Evolutionary conservation across 2,329 filamentous ascomycete genomes (phyloP), one percentile per base, ranked within the genome.

Genomic region (Aspergillus arachidicola): DNA sequence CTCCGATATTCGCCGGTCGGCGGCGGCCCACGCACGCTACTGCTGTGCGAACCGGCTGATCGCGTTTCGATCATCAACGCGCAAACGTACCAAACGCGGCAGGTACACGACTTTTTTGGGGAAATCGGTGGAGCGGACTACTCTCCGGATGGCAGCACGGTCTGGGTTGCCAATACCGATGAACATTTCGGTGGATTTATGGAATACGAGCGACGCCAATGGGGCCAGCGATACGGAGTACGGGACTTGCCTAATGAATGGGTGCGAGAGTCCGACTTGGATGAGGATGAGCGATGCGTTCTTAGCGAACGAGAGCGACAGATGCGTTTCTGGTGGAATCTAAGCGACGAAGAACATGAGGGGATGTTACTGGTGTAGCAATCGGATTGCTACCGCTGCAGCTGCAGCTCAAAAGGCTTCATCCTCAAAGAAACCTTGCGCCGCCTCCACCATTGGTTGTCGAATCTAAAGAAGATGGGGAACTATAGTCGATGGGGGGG

Each of bases 61-160:
- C 77, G 80, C 10, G 76, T 82, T n/a, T 71, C 75, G 6, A 71
- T 82, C n/a, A 74, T 82, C 59, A 78, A 81, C 59, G 80, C 80
- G 6, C 78, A 79, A 64, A 76, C 77, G 7, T 82, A 76, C 64
- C 72, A 76, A 32, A 74, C 73, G 0, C 75, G 79, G 9, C 80
- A 82, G 63, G 76, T 79, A 5, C 76, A 81, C 45, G 79, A 82
- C 64, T 82, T 82, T 70, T 82, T 82, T 23, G 80, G 80, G 5
- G 80, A 82, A 58, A 77, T 82, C 32, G 79, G 76, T 6, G 80
- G 80, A 2, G 78, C 79, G 0, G 78, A 79, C 61, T 81, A 76
- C 59, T 72, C 75, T 26, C 78, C 78, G 1, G 79, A 81, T 60
- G 80, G 80, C 6, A 67, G 72, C 12, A 68, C 70, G 9, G 76